Evolutionary conservation across 1,284 basidiomycete genomes (phyloP).

Genomic region (Porodaedalea pini): DNA sequence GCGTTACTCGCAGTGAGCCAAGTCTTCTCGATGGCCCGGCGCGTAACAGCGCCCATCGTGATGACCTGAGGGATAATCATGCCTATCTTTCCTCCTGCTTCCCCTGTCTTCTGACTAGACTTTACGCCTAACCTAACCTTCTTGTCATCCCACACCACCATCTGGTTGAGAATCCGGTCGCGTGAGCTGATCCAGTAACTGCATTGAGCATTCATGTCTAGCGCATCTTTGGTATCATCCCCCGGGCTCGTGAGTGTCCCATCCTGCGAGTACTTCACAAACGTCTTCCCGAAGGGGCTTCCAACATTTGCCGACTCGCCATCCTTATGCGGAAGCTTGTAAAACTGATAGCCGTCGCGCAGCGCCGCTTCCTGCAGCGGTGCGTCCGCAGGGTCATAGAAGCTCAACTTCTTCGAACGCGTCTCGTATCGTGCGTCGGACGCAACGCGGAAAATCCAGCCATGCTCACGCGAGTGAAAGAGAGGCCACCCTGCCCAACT

Average conservation of each 20-base stretch:
- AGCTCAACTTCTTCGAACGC: conserved; percentile 46
- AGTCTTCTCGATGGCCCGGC: conserved; percentile 95
- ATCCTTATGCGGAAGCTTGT: conserved; percentile 95
- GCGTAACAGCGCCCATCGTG: conserved; percentile 97
- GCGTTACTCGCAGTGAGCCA: conserved; percentile 99
- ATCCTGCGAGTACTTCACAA: conserved; percentile 85
- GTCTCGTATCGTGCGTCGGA: conserved; percentile 32
- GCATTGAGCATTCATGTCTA: conserved; percentile 93
- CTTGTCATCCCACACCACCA: conserved; percentile 82
- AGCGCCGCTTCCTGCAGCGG: conserved; percentile 44
- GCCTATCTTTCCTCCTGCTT: conserved; percentile 63
- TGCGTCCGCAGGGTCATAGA: conserved; percentile 62
- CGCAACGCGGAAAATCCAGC: conserved; percentile 87
- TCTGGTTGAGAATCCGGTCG: conserved; percentile 90
- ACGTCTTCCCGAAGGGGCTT: conserved; percentile 85
- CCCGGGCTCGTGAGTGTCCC: conserved; percentile 80
- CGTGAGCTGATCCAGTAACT: conserved; percentile 97
- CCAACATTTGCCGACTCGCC: conserved; percentile 95
- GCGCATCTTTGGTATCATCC: conserved; percentile 76
- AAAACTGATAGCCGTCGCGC: conserved; percentile 59
- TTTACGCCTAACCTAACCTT: conserved; percentile 47
- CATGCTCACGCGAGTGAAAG: conserved; percentile 83
- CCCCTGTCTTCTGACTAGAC: conserved; percentile 26
- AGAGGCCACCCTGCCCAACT: conserved; percentile 89
- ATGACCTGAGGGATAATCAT: conserved; percentile 96